These are phyloP conservation scores for Populus pruinosa DNA, from an alignment of 345 rosid genomes.

Conservation along the genomic window DNA sequence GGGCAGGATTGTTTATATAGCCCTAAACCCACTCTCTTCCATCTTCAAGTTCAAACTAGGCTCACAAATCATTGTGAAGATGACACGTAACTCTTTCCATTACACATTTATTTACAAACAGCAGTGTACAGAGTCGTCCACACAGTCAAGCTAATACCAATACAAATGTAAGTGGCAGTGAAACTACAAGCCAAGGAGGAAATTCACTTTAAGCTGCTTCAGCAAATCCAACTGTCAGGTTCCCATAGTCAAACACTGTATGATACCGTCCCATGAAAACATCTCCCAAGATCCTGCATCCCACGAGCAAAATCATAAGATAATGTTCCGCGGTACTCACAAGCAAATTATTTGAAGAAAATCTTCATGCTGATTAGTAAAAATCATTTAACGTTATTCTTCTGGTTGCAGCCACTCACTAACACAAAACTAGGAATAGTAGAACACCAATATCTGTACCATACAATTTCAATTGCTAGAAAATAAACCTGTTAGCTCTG, in stretches of 20 bases:
- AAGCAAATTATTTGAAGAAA: not conserved
- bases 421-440: not conserved
- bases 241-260: constrained; percentile 33
- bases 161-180: not conserved
- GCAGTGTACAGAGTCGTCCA: not conserved
- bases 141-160: not conserved
- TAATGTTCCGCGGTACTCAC: not conserved
- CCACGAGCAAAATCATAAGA: not conserved
- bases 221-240: constrained; percentile 31
- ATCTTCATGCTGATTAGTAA: not conserved
- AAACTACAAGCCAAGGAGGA: not conserved
- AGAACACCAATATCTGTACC: no score
- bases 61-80: no score
- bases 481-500: not conserved
- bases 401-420: not conserved
- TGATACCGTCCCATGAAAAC: constrained; percentile 35
- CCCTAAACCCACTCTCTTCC: no score
- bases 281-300: constrained; percentile 34
- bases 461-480: not conserved
- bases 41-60: no score
- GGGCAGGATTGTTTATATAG: no score
- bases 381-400: not conserved
- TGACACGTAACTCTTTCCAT: no score
- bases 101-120: no score
- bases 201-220: constrained; percentile 22